These are phyloP conservation scores for Leccinellum rugosiceps DNA, from an alignment of 768 basidiomycete species.

Conservation along the genomic window DNA sequence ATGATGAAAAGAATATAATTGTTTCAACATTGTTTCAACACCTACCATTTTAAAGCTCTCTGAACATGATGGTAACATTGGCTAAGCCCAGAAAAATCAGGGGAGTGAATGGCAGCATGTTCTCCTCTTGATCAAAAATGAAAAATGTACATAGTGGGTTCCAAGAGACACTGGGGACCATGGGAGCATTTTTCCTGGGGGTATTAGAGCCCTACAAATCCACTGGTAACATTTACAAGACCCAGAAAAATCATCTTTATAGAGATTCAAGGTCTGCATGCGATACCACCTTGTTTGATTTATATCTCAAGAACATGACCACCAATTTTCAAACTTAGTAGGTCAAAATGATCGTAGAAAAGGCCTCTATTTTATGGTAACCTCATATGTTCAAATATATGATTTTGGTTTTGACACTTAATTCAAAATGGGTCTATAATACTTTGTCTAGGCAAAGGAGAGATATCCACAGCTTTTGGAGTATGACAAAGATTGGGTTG, in stretches of 20 bases:
- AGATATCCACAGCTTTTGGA: no score
- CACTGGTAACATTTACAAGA: not conserved
- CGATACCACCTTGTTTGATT: not conserved
- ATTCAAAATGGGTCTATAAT: not conserved
- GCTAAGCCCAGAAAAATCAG: not conserved
- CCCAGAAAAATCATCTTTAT: not conserved
- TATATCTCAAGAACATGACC: not conserved
- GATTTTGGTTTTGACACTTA: not conserved
- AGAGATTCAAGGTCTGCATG: not conserved
- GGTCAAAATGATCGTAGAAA: not conserved
- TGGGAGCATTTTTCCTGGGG: not conserved
- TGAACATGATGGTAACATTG: not conserved
- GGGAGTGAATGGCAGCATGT: not conserved
- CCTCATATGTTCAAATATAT: not conserved
- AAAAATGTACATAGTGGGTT: not conserved
- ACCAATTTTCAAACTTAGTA: not conserved
- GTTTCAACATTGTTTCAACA: no score
- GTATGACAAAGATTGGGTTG: no score
- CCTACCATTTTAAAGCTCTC: not conserved
- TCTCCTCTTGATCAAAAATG: not conserved
- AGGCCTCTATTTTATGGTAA: not conserved
- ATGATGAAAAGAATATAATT: no score
- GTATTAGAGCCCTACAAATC: not conserved
- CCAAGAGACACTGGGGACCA: not conserved
- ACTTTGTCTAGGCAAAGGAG: no score